Conservation (phyloP, 2,329 filamentous ascomycete species). For the Fusarium luffae region DNA sequence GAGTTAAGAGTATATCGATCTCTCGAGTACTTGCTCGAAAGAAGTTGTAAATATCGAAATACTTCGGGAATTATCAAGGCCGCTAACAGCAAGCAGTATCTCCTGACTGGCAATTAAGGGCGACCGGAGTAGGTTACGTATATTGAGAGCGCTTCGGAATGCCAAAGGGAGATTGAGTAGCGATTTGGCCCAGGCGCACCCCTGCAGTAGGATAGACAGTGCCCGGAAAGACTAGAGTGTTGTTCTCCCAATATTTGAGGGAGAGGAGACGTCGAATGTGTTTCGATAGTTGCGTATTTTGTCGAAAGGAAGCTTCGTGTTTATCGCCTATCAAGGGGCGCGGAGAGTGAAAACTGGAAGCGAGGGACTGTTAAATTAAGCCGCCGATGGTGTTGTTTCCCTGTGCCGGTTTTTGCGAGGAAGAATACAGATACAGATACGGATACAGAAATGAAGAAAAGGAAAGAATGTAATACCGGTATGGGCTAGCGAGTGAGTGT, state of each 20-base stretch:
- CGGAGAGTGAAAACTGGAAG: conserved; percentile 22
- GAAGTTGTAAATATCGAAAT: not conserved
- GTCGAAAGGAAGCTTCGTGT: conserved; percentile 30
- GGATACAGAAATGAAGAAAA: conserved; percentile 9
- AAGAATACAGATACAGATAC: conserved; percentile 23
- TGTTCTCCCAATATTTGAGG: not conserved
- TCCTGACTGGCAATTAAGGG: conserved; percentile 8
- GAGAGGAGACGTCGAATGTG: conserved; percentile 3
- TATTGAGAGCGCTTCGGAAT: conserved; percentile 28
- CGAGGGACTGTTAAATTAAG: conserved; percentile 35
- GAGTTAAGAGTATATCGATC: conserved; percentile 5
- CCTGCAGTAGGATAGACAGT: conserved; percentile 14
- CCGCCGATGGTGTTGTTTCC: not conserved
- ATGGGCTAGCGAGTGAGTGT: conserved; percentile 32
- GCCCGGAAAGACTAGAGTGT: conserved; percentile 13
- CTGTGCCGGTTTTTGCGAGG: conserved; percentile 1
- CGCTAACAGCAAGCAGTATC: not conserved
- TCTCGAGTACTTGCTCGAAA: conserved; percentile 9
- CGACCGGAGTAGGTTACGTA: conserved; percentile 16
- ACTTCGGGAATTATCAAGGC: not conserved
- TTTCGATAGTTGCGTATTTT: conserved; percentile 8
- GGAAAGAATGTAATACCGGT: conserved; percentile 32
- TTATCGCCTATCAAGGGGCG: conserved; percentile 30
- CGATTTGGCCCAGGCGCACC: conserved; percentile 5
- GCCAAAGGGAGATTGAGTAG: conserved; percentile 17